These are phyloP conservation scores for Scheffersomyces titani DNA, from an alignment of 1,139 yeast genomes.

Conservation along the genomic window DNA sequence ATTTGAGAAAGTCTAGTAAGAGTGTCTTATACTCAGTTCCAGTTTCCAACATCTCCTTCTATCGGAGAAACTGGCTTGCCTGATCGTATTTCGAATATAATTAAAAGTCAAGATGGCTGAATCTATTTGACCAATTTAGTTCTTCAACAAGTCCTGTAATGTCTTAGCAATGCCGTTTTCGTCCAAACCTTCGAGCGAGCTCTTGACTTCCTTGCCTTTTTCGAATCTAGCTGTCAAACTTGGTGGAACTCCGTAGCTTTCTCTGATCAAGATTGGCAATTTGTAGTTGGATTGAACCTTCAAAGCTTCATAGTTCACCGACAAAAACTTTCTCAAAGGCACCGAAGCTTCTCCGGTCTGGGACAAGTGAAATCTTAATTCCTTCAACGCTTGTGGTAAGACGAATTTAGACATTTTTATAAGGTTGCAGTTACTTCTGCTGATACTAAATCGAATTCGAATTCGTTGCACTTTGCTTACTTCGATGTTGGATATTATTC, in stretches of 20 bases:
- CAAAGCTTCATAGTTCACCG: conserved; percentile 59
- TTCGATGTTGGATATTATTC: conserved; percentile 2
- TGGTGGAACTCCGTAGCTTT: conserved; percentile 72
- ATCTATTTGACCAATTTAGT: conserved; percentile 3
- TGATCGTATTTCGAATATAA: no score
- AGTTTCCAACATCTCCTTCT: neutral
- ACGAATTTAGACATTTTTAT: conserved; percentile 55
- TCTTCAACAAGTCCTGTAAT: conserved; percentile 40
- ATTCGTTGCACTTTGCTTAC: conserved; percentile 1
- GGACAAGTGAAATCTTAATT: conserved; percentile 76
- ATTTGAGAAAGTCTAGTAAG: neutral
- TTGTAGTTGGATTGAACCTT: conserved; percentile 46
- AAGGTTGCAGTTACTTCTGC: conserved; percentile 4
- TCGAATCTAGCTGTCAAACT: conserved; percentile 70
- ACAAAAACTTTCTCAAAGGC: conserved; percentile 63
- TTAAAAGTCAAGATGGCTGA: neutral
- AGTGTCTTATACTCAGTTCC: neutral
- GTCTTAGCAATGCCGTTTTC: conserved; percentile 41
- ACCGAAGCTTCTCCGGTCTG: conserved; percentile 73
- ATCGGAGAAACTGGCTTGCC: neutral
- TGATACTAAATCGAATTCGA: conserved; percentile 9
- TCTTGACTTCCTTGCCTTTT: conserved; percentile 45
- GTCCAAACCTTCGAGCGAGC: conserved; percentile 46
- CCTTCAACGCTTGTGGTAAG: conserved; percentile 67
- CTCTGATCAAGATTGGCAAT: conserved; percentile 75